Conservation (phyloP, 371 early-diverging fungal species). For the Mortierella polycephala region DNA sequence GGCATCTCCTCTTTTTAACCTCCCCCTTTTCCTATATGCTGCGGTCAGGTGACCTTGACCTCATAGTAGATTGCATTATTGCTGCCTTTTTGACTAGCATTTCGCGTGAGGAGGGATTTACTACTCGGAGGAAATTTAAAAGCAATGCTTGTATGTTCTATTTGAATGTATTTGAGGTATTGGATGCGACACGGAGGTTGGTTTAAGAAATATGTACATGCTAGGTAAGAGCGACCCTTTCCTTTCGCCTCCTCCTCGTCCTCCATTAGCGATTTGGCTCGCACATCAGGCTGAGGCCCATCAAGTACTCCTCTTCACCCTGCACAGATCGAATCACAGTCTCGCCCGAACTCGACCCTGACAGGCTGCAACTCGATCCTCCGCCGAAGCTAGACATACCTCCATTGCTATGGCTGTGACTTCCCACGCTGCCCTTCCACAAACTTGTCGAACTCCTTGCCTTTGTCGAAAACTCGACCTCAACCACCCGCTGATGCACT, state of each 20-base stretch:
- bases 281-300: slow-evolving; percentile 47
- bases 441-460: slow-evolving; percentile 17
- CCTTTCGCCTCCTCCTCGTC: not conserved
- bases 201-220: too few species aligned
- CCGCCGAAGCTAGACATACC: not conserved
- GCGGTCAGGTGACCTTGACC: too few species aligned
- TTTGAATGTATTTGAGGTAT: too few species aligned
- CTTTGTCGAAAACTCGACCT: slow-evolving; percentile 43
- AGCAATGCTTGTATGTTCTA: too few species aligned
- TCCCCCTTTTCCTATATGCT: too few species aligned
- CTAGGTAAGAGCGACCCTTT: not conserved
- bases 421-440: slow-evolving; percentile 35
- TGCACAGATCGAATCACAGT: slow-evolving; percentile 46
- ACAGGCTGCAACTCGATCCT: slow-evolving; percentile 7
- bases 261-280: slow-evolving; percentile 27
- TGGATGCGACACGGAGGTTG: too few species aligned
- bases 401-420: not conserved
- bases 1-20: not conserved
- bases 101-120: too few species aligned
- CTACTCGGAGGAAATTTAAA: too few species aligned
- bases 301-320: slow-evolving; percentile 52
- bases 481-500: slow-evolving; percentile 34
- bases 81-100: too few species aligned
- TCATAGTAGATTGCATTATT: too few species aligned
- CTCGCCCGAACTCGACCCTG: slow-evolving; percentile 21